These are phyloP conservation scores for Colletotrichum sp. DNA, from an alignment of 2,329 filamentous ascomycete genomes.

Conservation along the genomic window DNA sequence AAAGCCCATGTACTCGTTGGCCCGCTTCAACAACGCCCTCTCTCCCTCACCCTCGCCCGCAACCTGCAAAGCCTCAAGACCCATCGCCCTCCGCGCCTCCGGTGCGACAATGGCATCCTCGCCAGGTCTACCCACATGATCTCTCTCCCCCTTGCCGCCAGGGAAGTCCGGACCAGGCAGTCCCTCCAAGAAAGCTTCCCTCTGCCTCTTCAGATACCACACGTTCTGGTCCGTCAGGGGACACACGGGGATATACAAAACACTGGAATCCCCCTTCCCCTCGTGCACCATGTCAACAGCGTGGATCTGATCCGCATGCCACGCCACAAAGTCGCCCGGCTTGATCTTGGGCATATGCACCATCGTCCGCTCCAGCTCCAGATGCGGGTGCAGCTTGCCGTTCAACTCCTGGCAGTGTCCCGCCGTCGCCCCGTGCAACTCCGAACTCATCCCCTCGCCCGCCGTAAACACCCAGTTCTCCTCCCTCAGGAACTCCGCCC, in stretches of 20 bases:
- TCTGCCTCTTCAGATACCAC: conserved; percentile 72
- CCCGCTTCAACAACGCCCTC: conserved; percentile 38
- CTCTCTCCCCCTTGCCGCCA: conserved; percentile 70
- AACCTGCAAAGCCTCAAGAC: conserved; percentile 43
- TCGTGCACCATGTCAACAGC: conserved; percentile 81
- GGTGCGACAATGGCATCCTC: conserved; percentile 36
- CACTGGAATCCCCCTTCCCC: conserved; percentile 77
- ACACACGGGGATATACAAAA: conserved; percentile 88
- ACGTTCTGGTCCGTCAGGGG: conserved; percentile 80
- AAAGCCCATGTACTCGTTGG: conserved; percentile 52
- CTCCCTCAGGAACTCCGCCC: conserved; percentile 48
- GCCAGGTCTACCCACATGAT: conserved; percentile 53
- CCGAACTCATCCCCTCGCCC: conserved; percentile 51
- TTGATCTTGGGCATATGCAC: conserved; percentile 71
- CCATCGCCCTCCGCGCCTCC: conserved; percentile 47
- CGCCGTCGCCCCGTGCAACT: conserved; percentile 72
- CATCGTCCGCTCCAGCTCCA: conserved; percentile 72
- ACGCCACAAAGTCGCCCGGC: conserved; percentile 80
- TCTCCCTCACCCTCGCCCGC: conserved; percentile 34
- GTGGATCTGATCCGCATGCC: conserved; percentile 86
- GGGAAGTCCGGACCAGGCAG: conserved; percentile 74
- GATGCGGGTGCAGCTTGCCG: conserved; percentile 69
- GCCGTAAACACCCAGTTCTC: conserved; percentile 65
- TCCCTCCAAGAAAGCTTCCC: conserved; percentile 72
- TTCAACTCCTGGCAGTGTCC: conserved; percentile 75